Percentiles rank a stretch among this genome's conserved stretches.
Conservation (phyloP, 140 eudicot genomes). For the Cichorium intybus region DNA sequence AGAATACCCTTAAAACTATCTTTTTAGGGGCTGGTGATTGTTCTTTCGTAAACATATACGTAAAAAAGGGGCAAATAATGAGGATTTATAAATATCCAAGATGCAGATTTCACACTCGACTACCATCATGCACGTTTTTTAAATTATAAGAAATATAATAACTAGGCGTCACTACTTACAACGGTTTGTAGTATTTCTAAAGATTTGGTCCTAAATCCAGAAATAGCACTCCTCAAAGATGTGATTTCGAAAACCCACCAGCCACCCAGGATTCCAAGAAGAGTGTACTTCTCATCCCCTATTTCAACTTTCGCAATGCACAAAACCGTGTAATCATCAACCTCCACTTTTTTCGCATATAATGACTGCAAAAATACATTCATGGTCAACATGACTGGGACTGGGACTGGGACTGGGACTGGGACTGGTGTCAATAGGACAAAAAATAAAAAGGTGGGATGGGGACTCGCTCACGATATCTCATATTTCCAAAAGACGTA, state of each 20-base stretch:
- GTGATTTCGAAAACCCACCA: constrained; percentile 60
- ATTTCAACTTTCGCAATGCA: constrained; percentile 54
- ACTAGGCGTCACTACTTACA: constrained; percentile 32
- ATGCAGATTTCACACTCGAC: not conserved
- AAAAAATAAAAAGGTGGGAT: not conserved
- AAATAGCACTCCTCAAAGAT: constrained; percentile 30
- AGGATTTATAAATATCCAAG: not conserved
- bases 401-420: not conserved
- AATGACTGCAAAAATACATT: constrained; percentile 33
- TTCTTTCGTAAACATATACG: not conserved
- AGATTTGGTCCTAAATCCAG: constrained; percentile 30
- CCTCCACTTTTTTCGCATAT: constrained; percentile 53
- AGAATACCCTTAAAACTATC: too few relatives aligned
- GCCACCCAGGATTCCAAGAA: constrained; percentile 59
- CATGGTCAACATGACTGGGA: not conserved
- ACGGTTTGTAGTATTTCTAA: constrained; percentile 30
- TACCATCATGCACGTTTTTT: constrained; percentile 1
- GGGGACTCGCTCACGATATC: not conserved
- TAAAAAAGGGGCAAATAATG: not conserved
- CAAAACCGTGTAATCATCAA: constrained; percentile 51
- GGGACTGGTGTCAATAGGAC: not conserved
- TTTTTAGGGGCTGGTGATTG: too few relatives aligned
- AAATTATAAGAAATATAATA: not conserved
- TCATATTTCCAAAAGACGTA: not conserved
- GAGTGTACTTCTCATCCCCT: constrained; percentile 42